Percentiles rank a stretch among this genome's conserved stretches.
Evolutionary conservation across 306 rosid genomes (phyloP).

Genomic region (Erythrophleum fordii): DNA sequence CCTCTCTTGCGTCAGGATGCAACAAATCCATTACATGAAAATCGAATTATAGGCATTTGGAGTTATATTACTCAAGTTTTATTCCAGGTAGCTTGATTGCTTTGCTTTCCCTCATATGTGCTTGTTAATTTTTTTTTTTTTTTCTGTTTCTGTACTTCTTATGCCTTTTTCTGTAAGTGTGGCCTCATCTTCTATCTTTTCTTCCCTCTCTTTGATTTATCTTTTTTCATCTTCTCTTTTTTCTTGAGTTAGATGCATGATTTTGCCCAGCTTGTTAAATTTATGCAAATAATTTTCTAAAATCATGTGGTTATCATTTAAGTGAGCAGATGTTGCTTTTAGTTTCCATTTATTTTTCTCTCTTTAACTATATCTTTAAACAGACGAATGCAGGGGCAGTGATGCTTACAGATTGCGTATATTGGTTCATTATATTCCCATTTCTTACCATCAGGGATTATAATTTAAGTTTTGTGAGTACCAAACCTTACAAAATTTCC

Average conservation of each 20-base stretch:
- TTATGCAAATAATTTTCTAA: slow-evolving; percentile 5
- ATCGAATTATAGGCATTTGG: slow-evolving; percentile 41
- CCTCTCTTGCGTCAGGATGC: slow-evolving; percentile 54
- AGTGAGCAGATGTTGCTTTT: slow-evolving; percentile 5
- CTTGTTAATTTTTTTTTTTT: slow-evolving; percentile 23
- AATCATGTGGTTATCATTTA: background rate
- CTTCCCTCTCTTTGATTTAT: background rate
- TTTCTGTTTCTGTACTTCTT: background rate
- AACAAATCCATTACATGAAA: slow-evolving; percentile 34
- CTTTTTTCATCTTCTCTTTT: slow-evolving; percentile 11
- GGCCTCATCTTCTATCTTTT: background rate
- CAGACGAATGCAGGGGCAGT: slow-evolving; percentile 82
- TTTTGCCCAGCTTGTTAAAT: slow-evolving; percentile 2
- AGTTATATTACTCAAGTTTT: slow-evolving; percentile 49
- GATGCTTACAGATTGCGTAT: slow-evolving; percentile 67
- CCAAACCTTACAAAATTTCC: slow-evolving; percentile 1
- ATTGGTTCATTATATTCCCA: slow-evolving; percentile 72
- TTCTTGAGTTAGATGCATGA: slow-evolving; percentile 7
- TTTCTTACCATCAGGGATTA: slow-evolving; percentile 67
- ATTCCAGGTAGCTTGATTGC: slow-evolving; percentile 58
- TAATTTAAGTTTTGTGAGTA: slow-evolving; percentile 61
- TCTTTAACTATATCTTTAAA: slow-evolving; percentile 27
- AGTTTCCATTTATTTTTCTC: slow-evolving; percentile 31
- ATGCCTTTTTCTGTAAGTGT: slow-evolving; percentile 6
- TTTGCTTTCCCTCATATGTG: slow-evolving; percentile 21